Evolutionary conservation across 148 eudicot genomes (phyloP).

Genomic region (Cornus florida): DNA sequence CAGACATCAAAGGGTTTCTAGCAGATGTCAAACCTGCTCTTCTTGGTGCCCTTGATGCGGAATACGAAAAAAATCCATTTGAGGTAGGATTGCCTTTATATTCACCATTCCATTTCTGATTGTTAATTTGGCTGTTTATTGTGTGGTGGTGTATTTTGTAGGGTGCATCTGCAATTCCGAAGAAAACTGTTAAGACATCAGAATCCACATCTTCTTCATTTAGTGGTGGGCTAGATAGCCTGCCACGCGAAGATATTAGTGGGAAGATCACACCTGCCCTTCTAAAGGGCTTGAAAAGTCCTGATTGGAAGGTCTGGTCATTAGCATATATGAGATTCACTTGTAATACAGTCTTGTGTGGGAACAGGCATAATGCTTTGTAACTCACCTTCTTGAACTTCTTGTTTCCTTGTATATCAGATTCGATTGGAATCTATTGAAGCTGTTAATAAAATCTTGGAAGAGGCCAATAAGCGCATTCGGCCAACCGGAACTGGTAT

Average conservation of each 20-base stretch:
- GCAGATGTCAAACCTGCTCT: conserved; percentile 97
- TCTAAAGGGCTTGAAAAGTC: conserved; percentile 87
- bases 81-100: conserved; percentile 46
- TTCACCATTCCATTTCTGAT: neutral
- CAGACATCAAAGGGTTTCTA: conserved; percentile 94
- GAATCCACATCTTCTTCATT: conserved; percentile 52
- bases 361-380: neutral
- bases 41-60: conserved; percentile 95
- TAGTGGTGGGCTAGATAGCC: conserved; percentile 80
- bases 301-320: conserved; percentile 91
- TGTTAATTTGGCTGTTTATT: neutral
- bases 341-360: neutral
- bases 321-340: neutral
- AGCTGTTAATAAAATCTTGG: conserved; percentile 81
- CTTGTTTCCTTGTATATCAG: conserved; percentile 36
- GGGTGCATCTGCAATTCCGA: conserved; percentile 85
- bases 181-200: conserved; percentile 70
- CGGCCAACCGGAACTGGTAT: conserved; percentile 93
- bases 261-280: conserved; percentile 79
- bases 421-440: conserved; percentile 91
- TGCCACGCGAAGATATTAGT: conserved; percentile 98
- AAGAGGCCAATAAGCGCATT: conserved; percentile 97
- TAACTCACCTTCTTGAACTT: neutral
- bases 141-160: conserved; percentile 19
- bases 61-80: conserved; percentile 93